These are phyloP conservation scores for Clarireedia hainanense DNA, from an alignment of 2,329 filamentous ascomycete genomes.

Conservation along the genomic window DNA sequence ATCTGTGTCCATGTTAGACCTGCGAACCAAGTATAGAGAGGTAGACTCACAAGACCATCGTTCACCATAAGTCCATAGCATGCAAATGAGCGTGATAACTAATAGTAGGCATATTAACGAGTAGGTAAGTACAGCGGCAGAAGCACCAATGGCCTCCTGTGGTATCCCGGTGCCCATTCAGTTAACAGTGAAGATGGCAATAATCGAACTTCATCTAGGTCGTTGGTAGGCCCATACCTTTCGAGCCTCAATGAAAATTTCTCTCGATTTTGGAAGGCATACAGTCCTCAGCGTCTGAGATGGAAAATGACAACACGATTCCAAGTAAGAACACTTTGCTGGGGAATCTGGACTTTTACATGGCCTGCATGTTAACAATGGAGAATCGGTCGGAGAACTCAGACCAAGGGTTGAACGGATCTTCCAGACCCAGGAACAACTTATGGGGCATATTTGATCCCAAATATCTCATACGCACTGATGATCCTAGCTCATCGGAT, in stretches of 20 bases:
- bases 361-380: conserved; percentile 3
- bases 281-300: not conserved
- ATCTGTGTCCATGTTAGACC: conserved; percentile 15
- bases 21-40: not conserved
- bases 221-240: not conserved
- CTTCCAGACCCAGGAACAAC: not conserved
- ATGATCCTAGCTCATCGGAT: not conserved
- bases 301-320: not conserved
- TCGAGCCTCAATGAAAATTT: not conserved
- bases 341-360: conserved; percentile 3
- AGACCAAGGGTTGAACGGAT: not conserved
- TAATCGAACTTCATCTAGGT: not conserved
- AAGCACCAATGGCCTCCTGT: conserved; percentile 19
- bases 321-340: not conserved
- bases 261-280: not conserved
- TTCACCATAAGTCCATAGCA: conserved; percentile 28
- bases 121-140: conserved; percentile 24
- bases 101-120: conserved; percentile 23
- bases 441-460: not conserved
- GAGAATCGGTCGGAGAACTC: not conserved
- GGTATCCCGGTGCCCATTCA: conserved; percentile 16
- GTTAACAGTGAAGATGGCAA: not conserved
- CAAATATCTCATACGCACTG: not conserved
- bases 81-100: conserved; percentile 17
- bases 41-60: conserved; percentile 23